Conservation (phyloP, 2,329 filamentous ascomycete genomes). For the Tolypocladium endophyticum region DNA sequence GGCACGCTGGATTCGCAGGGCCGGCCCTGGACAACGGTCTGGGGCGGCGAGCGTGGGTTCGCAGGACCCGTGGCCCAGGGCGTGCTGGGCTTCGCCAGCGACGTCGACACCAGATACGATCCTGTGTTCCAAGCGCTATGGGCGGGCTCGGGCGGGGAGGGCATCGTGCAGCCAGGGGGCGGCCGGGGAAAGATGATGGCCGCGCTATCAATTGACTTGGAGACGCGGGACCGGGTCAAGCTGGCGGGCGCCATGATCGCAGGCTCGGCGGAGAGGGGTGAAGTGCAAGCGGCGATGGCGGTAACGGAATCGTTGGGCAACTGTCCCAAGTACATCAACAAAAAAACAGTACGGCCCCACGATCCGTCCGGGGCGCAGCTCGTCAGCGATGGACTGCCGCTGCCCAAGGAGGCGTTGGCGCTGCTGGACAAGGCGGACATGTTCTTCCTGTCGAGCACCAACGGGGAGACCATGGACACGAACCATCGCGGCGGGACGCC, state of each 20-base stretch:
- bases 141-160: conserved; percentile 33
- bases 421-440: conserved; percentile 58
- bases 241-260: conserved; percentile 59
- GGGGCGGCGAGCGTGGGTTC: conserved; percentile 66
- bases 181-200: conserved; percentile 31
- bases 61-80: conserved; percentile 49
- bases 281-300: conserved; percentile 49
- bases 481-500: conserved; percentile 68
- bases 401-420: conserved; percentile 44
- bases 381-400: conserved; percentile 24
- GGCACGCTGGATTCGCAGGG: conserved; percentile 57
- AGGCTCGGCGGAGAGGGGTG: conserved; percentile 25
- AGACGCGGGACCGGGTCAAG: conserved; percentile 57
- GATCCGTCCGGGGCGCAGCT: conserved; percentile 37
- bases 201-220: conserved; percentile 44
- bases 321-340: conserved; percentile 81
- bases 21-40: conserved; percentile 66
- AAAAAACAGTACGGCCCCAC: conserved; percentile 47
- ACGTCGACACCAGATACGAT: conserved; percentile 52
- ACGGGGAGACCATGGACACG: conserved; percentile 65
- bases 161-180: conserved; percentile 24
- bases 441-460: conserved; percentile 65
- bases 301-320: conserved; percentile 70
- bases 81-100: conserved; percentile 52
- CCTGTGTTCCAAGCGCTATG: conserved; percentile 59